phyloP scores from a whole-genome alignment of 2,329 filamentous ascomycete species.

The Penicillium brevicompactum region DNA sequence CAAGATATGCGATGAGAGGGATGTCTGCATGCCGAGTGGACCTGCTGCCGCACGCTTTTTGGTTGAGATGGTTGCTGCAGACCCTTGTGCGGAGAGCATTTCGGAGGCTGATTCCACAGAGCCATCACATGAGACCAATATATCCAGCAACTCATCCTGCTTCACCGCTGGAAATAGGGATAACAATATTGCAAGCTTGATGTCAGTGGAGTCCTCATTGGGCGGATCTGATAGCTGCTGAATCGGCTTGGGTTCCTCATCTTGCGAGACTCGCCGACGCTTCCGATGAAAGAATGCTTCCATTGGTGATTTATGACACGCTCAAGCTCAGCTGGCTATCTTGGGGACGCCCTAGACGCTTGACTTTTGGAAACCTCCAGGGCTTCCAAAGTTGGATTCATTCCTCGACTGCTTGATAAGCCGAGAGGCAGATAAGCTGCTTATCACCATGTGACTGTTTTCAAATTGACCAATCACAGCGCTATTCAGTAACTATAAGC shows the following conservation, averaged over 20 bases:
- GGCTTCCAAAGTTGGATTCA: neutral
- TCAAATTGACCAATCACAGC: slow-evolving; percentile 33
- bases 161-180: slow-evolving; percentile 70
- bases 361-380: neutral
- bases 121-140: slow-evolving; percentile 76
- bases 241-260: neutral
- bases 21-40: slow-evolving; percentile 62
- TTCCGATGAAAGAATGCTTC: slow-evolving; percentile 45
- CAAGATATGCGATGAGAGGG: slow-evolving; percentile 57
- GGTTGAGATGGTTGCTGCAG: slow-evolving; percentile 12
- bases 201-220: slow-evolving; percentile 79
- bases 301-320: slow-evolving; percentile 26
- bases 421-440: slow-evolving; percentile 8
- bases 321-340: too few relatives aligned
- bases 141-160: slow-evolving; percentile 72
- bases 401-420: neutral
- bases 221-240: slow-evolving; percentile 11
- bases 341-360: too few relatives aligned
- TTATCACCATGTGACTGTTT: slow-evolving; percentile 33
- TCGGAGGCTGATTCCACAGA: slow-evolving; percentile 68
- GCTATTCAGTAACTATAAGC: neutral
- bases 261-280: slow-evolving; percentile 27
- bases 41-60: slow-evolving; percentile 40
- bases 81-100: slow-evolving; percentile 48
- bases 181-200: slow-evolving; percentile 81